A percentile compares a stretch with the other conserved stretches of the same genome.
Conservation (phyloP, 345 rosid genomes). For the Euphorbia tirucalli region DNA sequence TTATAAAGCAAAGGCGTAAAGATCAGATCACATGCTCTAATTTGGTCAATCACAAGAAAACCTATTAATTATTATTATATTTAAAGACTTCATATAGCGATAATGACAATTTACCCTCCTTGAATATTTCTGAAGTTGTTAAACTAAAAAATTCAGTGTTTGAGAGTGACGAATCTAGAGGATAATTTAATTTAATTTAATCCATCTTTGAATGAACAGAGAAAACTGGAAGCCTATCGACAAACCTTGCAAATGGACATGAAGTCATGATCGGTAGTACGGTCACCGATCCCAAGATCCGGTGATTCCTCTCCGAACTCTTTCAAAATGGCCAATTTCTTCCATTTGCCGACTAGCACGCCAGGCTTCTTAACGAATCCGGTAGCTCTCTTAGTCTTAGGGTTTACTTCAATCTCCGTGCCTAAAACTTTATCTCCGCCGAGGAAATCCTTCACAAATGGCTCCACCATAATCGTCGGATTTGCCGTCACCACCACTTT, state of each 20-base stretch:
- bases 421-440: slow-evolving; percentile 90
- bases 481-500: slow-evolving; percentile 96
- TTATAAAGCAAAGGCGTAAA: no score
- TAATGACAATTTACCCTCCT: background rate
- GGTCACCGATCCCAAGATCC: slow-evolving; percentile 82
- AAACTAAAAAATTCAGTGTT: background rate
- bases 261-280: slow-evolving; percentile 77
- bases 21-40: background rate
- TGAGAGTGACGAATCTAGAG: background rate
- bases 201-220: background rate
- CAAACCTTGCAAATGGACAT: slow-evolving; percentile 92
- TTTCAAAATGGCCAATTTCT: slow-evolving; percentile 64
- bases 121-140: background rate
- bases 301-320: slow-evolving; percentile 73
- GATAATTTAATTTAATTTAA: no score
- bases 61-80: no score
- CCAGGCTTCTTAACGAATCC: slow-evolving; percentile 91
- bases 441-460: slow-evolving; percentile 82
- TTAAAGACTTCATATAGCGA: background rate
- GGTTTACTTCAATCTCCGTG: slow-evolving; percentile 89
- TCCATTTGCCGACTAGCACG: slow-evolving; percentile 64
- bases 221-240: background rate
- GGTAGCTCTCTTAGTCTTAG: slow-evolving; percentile 68
- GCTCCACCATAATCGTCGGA: slow-evolving; percentile 87
- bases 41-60: background rate